Percentiles rank a stretch among this genome's conserved stretches.
Evolutionary conservation across 345 rosid genomes (phyloP).

Genomic region (rapeseed (Brassica napus)): Da-Ae NC_063441.1:16666501-16667000

Average conservation of each 20-base stretch:
- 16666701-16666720: slow-evolving; percentile 17
- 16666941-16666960: too few relatives aligned
- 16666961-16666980: too few relatives aligned
- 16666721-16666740: background rate
- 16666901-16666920: too few relatives aligned
- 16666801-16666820: background rate
- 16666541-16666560: slow-evolving; percentile 89
- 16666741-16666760: slow-evolving; percentile 1
- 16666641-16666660: slow-evolving; percentile 24
- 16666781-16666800: slow-evolving; percentile 1
- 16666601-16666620: background rate
- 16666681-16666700: slow-evolving; percentile 37
- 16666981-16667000: too few relatives aligned
- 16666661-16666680: slow-evolving; percentile 15
- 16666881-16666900: too few relatives aligned
- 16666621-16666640: slow-evolving; percentile 25
- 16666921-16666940: too few relatives aligned
- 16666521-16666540: slow-evolving; percentile 79
- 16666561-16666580: slow-evolving; percentile 63
- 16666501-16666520: slow-evolving; percentile 88
- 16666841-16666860: slow-evolving; percentile 27
- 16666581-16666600: slow-evolving; percentile 31
- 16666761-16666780: background rate
- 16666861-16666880: too few relatives aligned
- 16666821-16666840: background rate